Base-by-base conservation (phyloP, 1,139 yeast genomes). In the Nakaseomyces glabratus region DNA sequence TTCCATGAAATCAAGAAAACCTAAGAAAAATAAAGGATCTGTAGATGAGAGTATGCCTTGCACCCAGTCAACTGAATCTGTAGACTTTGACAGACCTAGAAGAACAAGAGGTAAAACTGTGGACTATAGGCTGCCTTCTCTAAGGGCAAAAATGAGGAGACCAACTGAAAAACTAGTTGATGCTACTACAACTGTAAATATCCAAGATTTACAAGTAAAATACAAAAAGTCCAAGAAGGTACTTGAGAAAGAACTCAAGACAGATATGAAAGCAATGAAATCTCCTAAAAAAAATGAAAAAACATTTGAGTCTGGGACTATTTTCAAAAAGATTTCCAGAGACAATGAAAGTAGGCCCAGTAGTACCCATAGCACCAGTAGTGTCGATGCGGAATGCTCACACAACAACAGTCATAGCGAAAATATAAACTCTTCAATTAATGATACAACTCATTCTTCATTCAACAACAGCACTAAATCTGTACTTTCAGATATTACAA, bases 101-200 rank as follows among this genome's bases (percentile, higher is more conserved):
- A 57, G 73, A 42, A 62, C 75, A 4, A 56, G 71, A 26, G 65
- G 74, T 3, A 69, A 68, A 45, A 66, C 70, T 7, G 73, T 82
- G 5, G 76, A 76, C 51, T 84, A 82, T 50, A 75, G 76, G 11
- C 67, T 77, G 21, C 84, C 90, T 0, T 74, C 88, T 1, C 55
- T 80, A 36, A 65, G 79, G 24, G 71, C 69, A 11, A 82, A 82
- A 49, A 69, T 80, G 76, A 68, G 94, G 49, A 65, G 94, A 44
- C 76, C 77, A 25, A 67, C 79, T 0, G 79, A 65, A 23, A 66
- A 67, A 43, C 60, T 77, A 31, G 71, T 71, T 7, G 81, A 76
- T 52, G 86, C 86, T 6, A 56, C 59, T 1, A 54, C 57, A 2
- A 41, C 46, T 12, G 49, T 47, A 10, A 45, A 51, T 38, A 54